These are phyloP conservation scores for Colletotrichum sp. DNA, from an alignment of 2,329 filamentous ascomycete genomes.

Conservation along the genomic window DNA sequence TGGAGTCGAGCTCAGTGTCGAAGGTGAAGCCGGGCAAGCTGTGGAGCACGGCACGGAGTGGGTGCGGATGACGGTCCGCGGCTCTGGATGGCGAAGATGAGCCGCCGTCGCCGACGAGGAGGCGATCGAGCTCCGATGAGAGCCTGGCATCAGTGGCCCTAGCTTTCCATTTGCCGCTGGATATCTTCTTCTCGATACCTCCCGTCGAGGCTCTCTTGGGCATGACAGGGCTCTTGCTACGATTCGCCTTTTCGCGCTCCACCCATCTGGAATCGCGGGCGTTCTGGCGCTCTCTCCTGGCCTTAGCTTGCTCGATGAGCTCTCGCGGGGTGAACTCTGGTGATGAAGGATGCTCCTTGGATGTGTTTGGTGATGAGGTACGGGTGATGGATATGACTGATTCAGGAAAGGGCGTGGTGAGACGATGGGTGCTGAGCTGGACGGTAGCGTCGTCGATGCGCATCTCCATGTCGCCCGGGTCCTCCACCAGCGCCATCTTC, in stretches of 20 bases:
- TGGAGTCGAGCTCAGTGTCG: neutral
- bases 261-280: neutral
- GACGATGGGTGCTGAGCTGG: neutral
- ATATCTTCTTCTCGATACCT: neutral
- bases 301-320: neutral
- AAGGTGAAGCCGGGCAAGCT: slow-evolving; percentile 1
- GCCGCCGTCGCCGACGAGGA: neutral
- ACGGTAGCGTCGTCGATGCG: neutral
- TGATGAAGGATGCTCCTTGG: neutral
- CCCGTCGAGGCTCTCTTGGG: neutral
- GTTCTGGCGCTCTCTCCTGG: neutral
- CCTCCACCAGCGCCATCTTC: neutral
- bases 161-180: neutral
- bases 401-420: neutral
- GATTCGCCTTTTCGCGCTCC: neutral
- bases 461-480: neutral
- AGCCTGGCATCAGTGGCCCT: neutral
- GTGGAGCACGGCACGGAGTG: neutral
- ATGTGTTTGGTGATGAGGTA: neutral
- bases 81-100: neutral
- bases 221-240: neutral
- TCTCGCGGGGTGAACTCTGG: neutral
- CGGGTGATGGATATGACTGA: neutral
- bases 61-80: neutral
- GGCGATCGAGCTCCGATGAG: neutral